Evolutionary conservation across 768 basidiomycete species (phyloP), one percentile per base, ranked within the genome.

Genomic region (Xerocomus brunneocitrinus): DNA sequence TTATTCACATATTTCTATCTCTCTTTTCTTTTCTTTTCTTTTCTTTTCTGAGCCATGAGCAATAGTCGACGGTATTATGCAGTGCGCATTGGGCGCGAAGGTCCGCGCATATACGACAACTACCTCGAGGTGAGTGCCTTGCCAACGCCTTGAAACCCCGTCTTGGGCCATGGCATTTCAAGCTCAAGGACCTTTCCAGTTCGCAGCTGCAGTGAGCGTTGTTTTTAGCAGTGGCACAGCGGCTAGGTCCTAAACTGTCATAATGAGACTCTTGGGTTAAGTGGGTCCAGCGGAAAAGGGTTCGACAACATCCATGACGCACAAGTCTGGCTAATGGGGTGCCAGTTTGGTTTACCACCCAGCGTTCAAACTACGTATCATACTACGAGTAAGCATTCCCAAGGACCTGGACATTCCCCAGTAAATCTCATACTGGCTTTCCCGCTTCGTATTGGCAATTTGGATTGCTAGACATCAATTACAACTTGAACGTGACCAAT

Each of bases 31-130:
- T 7, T 19, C 6, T 8, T 19, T 22, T 25, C 32, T 16, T 31
- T 7, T 14, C 4, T 10, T 45, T 40, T 32, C 30, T 19, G 25
- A 40, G 42, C 13, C 31, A 66, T 66, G 62, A 45, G 10, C 25
- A 44, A 46, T 39, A 40, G 30, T 49, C 63, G 59, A 52, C 63
- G 61, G 22, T 73, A 68, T 51, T 72, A 72, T 52, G 71, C 72
- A 5, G 71, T 72, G 27, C 69, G 64, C 36, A 62, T 66, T 47
- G 71, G 71, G 28, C 63, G 72, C 9, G 58, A 64, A 24, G 71
- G 71, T 44, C 56, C 71, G 3, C 62, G 61, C 12, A 57, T 72
- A 39, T 73, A 73, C 38, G 60, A 68, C 30, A 63, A 42, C 31
- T 64, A 61, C 47, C 8, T 43, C 8, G 61, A 67, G 51, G 71